Percentiles rank a stretch among this genome's conserved stretches.
Evolutionary conservation across 192 early-diverging fungal species (phyloP).

Genomic region (Endogone sp.): DNA sequence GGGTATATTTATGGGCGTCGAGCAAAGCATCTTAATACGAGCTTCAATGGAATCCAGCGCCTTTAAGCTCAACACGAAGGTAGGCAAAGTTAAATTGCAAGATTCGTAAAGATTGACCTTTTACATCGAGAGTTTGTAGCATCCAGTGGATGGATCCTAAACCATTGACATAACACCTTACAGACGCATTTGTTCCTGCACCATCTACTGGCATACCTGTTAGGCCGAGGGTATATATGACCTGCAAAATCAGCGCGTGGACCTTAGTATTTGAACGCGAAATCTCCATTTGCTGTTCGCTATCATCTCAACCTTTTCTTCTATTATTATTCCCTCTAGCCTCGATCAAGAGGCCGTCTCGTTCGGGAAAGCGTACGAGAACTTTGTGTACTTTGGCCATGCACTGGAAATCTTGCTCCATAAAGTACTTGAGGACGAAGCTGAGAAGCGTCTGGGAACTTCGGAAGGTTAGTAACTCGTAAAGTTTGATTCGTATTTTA

Average conservation of each 20-base stretch:
- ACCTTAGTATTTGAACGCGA: not conserved
- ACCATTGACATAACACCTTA: not conserved
- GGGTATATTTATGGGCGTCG: constrained; percentile 74
- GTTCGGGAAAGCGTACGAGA: constrained; percentile 68
- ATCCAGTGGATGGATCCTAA: no score
- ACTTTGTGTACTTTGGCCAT: constrained; percentile 86
- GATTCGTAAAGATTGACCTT: no score
- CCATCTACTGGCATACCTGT: constrained; percentile 56
- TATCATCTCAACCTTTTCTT: no score
- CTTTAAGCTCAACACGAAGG: constrained; percentile 66
- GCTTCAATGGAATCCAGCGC: constrained; percentile 53
- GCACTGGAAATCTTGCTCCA: constrained; percentile 91
- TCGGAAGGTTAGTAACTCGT: constrained; percentile 22
- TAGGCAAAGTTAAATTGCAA: constrained; percentile 17
- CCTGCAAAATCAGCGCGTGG: not conserved
- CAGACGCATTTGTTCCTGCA: constrained; percentile 80
- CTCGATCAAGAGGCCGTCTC: constrained; percentile 52
- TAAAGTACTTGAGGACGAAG: constrained; percentile 81
- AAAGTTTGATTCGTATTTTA: not conserved
- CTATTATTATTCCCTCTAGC: constrained; percentile 27
- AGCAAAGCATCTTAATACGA: constrained; percentile 55
- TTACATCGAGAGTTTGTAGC: no score
- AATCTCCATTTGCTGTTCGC: not conserved
- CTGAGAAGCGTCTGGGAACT: constrained; percentile 27
- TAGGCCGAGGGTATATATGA: constrained; percentile 40